These are phyloP conservation scores for Wickerhamomyces chambardii DNA, from an alignment of 805 yeast species.

Conservation along the genomic window DNA sequence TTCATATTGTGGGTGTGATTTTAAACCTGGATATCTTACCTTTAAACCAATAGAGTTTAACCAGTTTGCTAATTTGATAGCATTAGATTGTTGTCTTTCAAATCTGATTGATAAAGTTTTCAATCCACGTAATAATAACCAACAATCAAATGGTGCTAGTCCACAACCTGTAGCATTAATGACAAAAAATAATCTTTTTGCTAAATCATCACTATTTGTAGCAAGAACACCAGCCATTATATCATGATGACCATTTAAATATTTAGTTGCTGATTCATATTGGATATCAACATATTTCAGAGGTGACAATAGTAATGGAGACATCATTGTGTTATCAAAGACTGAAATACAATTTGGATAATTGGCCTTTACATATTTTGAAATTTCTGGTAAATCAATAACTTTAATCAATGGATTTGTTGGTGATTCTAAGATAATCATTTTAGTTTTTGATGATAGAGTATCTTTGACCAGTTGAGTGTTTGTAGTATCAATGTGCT, in stretches of 20 bases:
- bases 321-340: conserved; percentile 96
- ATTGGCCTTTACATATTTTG: conserved; percentile 54
- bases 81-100: conserved; percentile 82
- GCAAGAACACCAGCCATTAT: conserved; percentile 94
- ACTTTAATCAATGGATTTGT: conserved; percentile 91
- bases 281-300: conserved; percentile 82
- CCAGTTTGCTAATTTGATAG: conserved; percentile 67
- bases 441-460: conserved; percentile 49
- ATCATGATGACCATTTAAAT: conserved; percentile 91
- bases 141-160: conserved; percentile 84
- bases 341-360: conserved; percentile 68
- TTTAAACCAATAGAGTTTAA: conserved; percentile 50
- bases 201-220: conserved; percentile 50
- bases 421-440: conserved; percentile 85
- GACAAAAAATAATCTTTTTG: conserved; percentile 61
- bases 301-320: conserved; percentile 81
- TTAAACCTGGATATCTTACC: conserved; percentile 82
- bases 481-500: conserved; percentile 78
- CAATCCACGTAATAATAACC: conserved; percentile 83
- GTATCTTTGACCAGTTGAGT: conserved; percentile 48
- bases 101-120: conserved; percentile 81
- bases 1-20: conserved; percentile 73
- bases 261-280: conserved; percentile 91
- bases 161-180: conserved; percentile 92
- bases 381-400: conserved; percentile 64